phyloP scores from a whole-genome alignment of 2,329 filamentous ascomycete species.

The Penicillium sp. region DNA sequence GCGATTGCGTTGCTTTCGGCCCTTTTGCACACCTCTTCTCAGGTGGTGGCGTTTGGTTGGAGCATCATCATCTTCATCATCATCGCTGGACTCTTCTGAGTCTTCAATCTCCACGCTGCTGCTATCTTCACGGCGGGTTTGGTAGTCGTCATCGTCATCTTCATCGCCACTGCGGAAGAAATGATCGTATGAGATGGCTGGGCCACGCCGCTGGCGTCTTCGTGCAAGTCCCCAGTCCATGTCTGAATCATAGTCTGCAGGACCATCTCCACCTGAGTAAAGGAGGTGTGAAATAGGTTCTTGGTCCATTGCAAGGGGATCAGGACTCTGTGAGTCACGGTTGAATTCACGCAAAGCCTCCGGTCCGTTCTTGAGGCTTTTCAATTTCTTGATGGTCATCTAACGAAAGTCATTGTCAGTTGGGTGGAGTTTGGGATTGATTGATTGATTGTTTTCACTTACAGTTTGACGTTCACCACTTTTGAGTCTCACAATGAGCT shows the following conservation, averaged over 20 bases:
- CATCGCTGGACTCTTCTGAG: not conserved
- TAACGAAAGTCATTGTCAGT: conserved; percentile 15
- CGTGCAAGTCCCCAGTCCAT: not conserved
- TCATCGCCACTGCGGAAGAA: not conserved
- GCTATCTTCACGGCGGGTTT: not conserved
- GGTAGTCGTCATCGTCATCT: not conserved
- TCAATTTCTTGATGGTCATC: conserved; percentile 30
- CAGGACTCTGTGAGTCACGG: conserved; percentile 13
- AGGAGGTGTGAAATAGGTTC: not conserved
- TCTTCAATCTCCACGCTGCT: not conserved
- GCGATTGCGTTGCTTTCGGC: not conserved
- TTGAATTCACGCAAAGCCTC: conserved; percentile 17
- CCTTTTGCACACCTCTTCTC: conserved; percentile 2
- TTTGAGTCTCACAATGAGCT: conserved; percentile 36
- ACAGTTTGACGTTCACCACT: conserved; percentile 41
- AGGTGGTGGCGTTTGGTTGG: not conserved
- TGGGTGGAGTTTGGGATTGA: conserved; percentile 12
- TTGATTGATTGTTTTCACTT: conserved; percentile 16
- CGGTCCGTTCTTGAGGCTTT: conserved; percentile 31
- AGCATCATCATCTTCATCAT: not conserved
- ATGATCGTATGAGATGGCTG: not conserved
- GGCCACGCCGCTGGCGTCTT: not conserved
- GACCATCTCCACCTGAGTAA: conserved; percentile 11
- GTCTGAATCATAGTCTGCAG: conserved; percentile 5
- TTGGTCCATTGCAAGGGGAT: conserved; percentile 5